Conservation (phyloP, 768 basidiomycete genomes). For the Coprinopsis sp. region DNA sequence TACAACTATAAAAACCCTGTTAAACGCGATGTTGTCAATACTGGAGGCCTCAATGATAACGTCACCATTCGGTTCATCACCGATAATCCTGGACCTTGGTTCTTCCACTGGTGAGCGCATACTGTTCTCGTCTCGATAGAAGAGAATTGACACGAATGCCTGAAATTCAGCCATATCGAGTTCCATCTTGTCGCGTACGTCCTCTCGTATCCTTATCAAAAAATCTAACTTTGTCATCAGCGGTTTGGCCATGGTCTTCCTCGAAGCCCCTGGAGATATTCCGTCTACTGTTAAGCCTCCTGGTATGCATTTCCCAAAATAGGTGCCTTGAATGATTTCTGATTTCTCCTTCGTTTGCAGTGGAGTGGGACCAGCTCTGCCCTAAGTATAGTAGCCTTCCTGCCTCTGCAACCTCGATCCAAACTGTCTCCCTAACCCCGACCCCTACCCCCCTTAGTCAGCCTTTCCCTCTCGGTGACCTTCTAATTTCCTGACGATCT, state of each 20-base stretch:
- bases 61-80: conserved; percentile 60
- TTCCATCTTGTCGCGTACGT: conserved; percentile 3
- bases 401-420: conserved; percentile 1
- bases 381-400: conserved; percentile 15
- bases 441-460: too few relatives aligned
- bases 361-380: conserved; percentile 23
- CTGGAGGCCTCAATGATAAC: conserved; percentile 33
- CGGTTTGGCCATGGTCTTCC: conserved; percentile 32
- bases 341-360: conserved; percentile 9
- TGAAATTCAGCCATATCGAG: conserved; percentile 12
- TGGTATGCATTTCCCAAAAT: conserved; percentile 9
- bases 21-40: conserved; percentile 51
- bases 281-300: conserved; percentile 12
- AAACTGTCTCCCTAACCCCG: conserved; percentile 4
- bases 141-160: too few relatives aligned
- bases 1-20: conserved; percentile 52
- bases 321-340: not conserved
- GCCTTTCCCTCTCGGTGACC: too few relatives aligned
- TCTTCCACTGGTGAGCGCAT: conserved; percentile 34
- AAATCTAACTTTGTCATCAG: conserved; percentile 12
- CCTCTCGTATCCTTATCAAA: not conserved
- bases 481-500: too few relatives aligned
- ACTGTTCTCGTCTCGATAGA: not conserved
- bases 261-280: conserved; percentile 21
- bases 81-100: conserved; percentile 65